Evolutionary conservation across 495 filamentous ascomycete genomes (phyloP), one percentile per base, ranked within the genome.

Genomic region (Xylaria castorea): DNA sequence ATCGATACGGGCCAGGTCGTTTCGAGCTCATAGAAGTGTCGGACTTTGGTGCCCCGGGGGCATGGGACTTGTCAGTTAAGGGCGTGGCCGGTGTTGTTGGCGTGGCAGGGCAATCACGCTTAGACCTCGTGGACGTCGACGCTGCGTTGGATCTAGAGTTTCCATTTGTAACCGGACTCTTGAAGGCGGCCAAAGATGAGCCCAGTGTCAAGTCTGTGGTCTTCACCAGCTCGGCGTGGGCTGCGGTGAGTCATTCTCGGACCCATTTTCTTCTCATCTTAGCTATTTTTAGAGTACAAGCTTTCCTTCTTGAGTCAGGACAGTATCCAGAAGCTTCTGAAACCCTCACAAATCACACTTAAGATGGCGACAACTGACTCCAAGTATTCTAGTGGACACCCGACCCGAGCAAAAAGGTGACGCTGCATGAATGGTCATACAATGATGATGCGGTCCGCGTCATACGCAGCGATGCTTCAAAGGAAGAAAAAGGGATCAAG

Each of bases 21-120:
- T 84, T 85, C 69, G 80, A 84, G 53, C 68, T 78, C 22, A 70
- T 81, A 0, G 69, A 84, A 50, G 79, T 88, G 1, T 44, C 77
- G 1, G 76, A 85, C 62, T 80, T 88, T 34, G 72, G 76, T 18
- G 68, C 75, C 7, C 75, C 70, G 0, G 81, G 81, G 20, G 80
- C 80, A 11, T 85, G 86, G 50, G 77, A 82, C 38, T 72, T 77
- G 18, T 75, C 78, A 27, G 66, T 86, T 48, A 74, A 84, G 55
- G 85, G 80, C 12, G 75, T 79, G n/a, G 71, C 73, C 4, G 70
- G 73, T 14, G 48, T 79, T 9, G 74, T 65, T 3, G 22, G 58
- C 40, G 66, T 75, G 5, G 77, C 73, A 2, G 73, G 71, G 1
- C 63, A 57, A 14, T 38, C 61, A 20, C 40, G 63, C n/a, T 4